These are phyloP conservation scores for Peronospora farinosa DNA, from an alignment of 352 stramenopile genomes.

Conservation along the genomic window DNA sequence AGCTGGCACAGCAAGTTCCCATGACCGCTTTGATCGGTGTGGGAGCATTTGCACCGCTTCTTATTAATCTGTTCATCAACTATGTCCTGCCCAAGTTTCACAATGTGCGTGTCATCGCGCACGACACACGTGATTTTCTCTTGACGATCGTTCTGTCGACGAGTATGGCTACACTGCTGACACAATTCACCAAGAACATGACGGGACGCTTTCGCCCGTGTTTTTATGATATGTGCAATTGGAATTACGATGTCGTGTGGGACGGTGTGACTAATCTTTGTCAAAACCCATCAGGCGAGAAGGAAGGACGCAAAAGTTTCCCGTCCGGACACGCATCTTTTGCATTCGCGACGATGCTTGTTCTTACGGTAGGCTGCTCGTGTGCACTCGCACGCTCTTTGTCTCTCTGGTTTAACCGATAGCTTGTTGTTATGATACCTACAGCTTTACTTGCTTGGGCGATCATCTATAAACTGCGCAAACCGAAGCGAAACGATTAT, in stretches of 20 bases:
- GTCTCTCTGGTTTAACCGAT: not conserved
- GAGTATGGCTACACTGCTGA: conserved; percentile 52
- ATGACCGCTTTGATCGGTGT: conserved; percentile 44
- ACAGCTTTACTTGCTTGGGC: conserved; percentile 73
- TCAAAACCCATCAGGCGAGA: conserved; percentile 43
- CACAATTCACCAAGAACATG: conserved; percentile 79
- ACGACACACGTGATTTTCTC: conserved; percentile 78
- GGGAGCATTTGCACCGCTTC: conserved; percentile 34
- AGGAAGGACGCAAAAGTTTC: conserved; percentile 75
- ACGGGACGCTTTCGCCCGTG: conserved; percentile 71
- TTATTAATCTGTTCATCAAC: conserved; percentile 60
- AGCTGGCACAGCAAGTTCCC: conserved; percentile 51
- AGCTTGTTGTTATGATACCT: conserved; percentile 36
- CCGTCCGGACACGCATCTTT: conserved; percentile 75
- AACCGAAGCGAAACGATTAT: conserved; percentile 50
- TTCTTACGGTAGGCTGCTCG: conserved; percentile 47
- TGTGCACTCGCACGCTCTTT: not conserved
- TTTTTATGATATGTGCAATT: conserved; percentile 84
- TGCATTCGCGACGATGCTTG: conserved; percentile 74
- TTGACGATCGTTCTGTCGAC: conserved; percentile 59
- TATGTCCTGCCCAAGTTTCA: conserved; percentile 54
- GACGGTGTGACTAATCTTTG: conserved; percentile 73
- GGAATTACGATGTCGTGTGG: conserved; percentile 61
- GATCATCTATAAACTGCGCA: conserved; percentile 52
- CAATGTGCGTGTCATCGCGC: conserved; percentile 46